phyloP scores from a whole-genome alignment of 1,284 basidiomycete species.

The Puccinia polysora region DNA sequence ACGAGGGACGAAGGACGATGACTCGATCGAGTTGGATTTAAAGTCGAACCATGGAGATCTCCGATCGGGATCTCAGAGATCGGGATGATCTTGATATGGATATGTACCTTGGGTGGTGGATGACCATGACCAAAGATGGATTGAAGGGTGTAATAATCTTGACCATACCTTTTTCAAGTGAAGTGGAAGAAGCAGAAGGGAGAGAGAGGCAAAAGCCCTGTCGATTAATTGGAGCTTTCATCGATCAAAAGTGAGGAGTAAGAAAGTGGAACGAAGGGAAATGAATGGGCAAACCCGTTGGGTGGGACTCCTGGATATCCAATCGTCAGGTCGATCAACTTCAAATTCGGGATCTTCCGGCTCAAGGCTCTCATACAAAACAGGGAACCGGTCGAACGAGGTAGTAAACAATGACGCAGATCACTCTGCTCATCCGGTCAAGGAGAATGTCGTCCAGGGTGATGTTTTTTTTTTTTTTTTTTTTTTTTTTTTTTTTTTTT shows the following conservation, averaged over 20 bases:
- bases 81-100: constrained; percentile 65
- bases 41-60: neutral
- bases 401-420: constrained; percentile 72
- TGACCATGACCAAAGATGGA: constrained; percentile 79
- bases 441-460: no score
- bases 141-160: constrained; percentile 77
- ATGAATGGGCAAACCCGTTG: constrained; percentile 54
- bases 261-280: constrained; percentile 51
- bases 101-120: constrained; percentile 76
- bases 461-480: neutral
- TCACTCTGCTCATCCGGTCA: constrained; percentile 62
- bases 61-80: constrained; percentile 26
- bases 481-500: neutral
- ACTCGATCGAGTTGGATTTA: no score
- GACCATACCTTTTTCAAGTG: constrained; percentile 62
- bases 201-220: no score
- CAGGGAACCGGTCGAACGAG: constrained; percentile 82
- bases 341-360: constrained; percentile 69
- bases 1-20: neutral
- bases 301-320: constrained; percentile 72
- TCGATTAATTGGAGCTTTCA: no score
- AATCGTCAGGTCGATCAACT: constrained; percentile 80
- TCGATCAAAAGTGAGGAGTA: no score
- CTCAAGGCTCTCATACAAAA: constrained; percentile 76
- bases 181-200: neutral